These are phyloP conservation scores for Neonectria ditissima DNA, from an alignment of 2,329 filamentous ascomycete genomes.

Conservation along the genomic window DNA sequence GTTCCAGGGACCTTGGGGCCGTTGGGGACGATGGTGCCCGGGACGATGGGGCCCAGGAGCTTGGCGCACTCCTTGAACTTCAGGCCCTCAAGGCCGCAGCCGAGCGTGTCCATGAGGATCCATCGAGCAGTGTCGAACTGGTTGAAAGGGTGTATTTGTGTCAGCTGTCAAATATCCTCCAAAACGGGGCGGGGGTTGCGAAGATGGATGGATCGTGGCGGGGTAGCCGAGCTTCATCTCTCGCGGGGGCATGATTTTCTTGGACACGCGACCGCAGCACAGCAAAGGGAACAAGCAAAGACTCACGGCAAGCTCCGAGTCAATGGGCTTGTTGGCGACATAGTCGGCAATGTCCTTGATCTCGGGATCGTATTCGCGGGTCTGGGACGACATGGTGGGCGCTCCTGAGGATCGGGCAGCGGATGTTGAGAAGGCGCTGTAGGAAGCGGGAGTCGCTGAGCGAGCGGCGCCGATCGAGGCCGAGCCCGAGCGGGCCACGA, in stretches of 20 bases:
- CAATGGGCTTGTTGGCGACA: conserved; percentile 90
- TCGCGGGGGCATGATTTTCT: conserved; percentile 17
- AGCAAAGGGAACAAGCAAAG: conserved; percentile 6
- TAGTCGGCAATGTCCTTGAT: conserved; percentile 96
- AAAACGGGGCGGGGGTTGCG: conserved; percentile 21
- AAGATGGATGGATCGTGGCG: conserved; percentile 21
- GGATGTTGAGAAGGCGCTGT: conserved; percentile 63
- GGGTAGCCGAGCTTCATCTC: conserved; percentile 23
- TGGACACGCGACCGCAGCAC: neutral
- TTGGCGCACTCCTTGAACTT: conserved; percentile 97
- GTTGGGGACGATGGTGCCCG: conserved; percentile 91
- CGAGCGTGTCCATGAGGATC: conserved; percentile 96
- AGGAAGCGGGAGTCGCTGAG: conserved; percentile 51
- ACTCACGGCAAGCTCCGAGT: conserved; percentile 92
- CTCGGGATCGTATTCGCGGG: conserved; percentile 84
- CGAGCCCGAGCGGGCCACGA: conserved; percentile 50
- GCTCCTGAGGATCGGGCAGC: conserved; percentile 60
- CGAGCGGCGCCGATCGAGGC: conserved; percentile 47
- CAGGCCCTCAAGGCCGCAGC: conserved; percentile 95
- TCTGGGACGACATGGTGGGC: conserved; percentile 62
- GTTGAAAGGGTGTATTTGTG: conserved; percentile 3
- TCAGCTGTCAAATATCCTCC: conserved; percentile 23
- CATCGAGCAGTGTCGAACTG: conserved; percentile 96
- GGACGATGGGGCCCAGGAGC: conserved; percentile 90
- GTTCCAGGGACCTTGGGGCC: conserved; percentile 93